phyloP scores from a whole-genome alignment of 192 early-diverging fungal genomes.

The Coemansia sp. region DNA sequence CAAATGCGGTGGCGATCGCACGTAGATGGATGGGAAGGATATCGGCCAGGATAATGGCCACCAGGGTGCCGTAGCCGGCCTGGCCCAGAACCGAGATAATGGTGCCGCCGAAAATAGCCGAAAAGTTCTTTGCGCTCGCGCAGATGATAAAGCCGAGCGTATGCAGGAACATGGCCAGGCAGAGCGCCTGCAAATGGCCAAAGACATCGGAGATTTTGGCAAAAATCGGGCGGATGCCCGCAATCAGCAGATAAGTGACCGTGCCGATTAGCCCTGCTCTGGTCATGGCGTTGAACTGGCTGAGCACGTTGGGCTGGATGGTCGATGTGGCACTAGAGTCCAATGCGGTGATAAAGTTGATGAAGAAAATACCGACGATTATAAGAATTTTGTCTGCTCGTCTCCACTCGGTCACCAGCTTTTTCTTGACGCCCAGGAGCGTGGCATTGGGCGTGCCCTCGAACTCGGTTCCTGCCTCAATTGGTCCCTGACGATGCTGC shows the following conservation, averaged over 20 bases:
- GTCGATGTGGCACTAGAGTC: slow-evolving; percentile 39
- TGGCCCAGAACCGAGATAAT: slow-evolving; percentile 43
- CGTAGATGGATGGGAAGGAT: slow-evolving; percentile 44
- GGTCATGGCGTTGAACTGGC: slow-evolving; percentile 44
- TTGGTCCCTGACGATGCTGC: neutral
- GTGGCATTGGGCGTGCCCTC: slow-evolving; percentile 24
- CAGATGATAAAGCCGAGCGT: slow-evolving; percentile 37
- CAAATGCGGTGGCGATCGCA: slow-evolving; percentile 30
- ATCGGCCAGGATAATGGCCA: slow-evolving; percentile 42
- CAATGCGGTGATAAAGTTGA: slow-evolving; percentile 41
- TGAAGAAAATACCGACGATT: slow-evolving; percentile 39
- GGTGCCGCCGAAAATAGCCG: slow-evolving; percentile 40
- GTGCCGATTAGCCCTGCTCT: slow-evolving; percentile 25
- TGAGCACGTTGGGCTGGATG: slow-evolving; percentile 36
- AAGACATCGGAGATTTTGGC: slow-evolving; percentile 41
- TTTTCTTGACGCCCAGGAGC: slow-evolving; percentile 48
- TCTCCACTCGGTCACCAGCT: slow-evolving; percentile 43
- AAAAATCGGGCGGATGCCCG: slow-evolving; percentile 37
- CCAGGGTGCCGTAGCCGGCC: slow-evolving; percentile 44
- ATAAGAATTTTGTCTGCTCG: slow-evolving; percentile 39
- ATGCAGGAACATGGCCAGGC: slow-evolving; percentile 25
- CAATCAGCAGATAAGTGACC: slow-evolving; percentile 39
- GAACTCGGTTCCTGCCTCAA: neutral
- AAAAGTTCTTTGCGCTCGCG: slow-evolving; percentile 31
- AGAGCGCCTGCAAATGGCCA: slow-evolving; percentile 32